phyloP scores from a whole-genome alignment of 106 monocot species.

The Hemerocallis citrina region DNA sequence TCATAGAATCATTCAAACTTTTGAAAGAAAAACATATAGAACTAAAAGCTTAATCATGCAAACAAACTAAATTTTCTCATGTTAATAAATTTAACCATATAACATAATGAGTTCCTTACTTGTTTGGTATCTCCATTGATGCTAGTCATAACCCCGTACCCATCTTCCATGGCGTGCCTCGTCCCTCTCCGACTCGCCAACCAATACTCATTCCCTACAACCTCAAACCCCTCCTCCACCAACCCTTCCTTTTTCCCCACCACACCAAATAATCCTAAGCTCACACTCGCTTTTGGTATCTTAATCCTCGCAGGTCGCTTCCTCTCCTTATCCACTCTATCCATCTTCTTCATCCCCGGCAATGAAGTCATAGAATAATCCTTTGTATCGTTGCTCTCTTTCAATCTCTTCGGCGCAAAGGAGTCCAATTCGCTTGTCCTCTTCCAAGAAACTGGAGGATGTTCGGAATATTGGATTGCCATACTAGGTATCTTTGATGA shows the following conservation, averaged over 20 bases:
- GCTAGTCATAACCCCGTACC: conserved; percentile 38
- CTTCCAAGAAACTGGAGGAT: conserved; percentile 14
- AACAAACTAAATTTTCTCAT: too few species aligned
- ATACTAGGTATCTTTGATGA: too few species aligned
- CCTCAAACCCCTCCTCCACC: conserved; percentile 19
- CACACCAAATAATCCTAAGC: neutral
- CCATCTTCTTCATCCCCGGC: neutral
- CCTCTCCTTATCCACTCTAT: conserved; percentile 4
- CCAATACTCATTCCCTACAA: conserved; percentile 49
- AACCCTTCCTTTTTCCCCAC: neutral
- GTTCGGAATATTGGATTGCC: too few species aligned
- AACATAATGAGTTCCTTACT: too few species aligned
- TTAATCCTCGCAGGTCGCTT: conserved; percentile 50
- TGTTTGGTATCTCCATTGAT: conserved; percentile 45
- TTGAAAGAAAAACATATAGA: too few species aligned
- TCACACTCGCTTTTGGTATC: conserved; percentile 20
- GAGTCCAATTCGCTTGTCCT: too few species aligned
- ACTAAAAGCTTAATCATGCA: too few species aligned
- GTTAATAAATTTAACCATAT: too few species aligned
- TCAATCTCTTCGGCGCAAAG: neutral
- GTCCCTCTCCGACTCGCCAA: conserved; percentile 51
- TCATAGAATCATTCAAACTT: too few species aligned
- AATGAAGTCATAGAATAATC: too few species aligned
- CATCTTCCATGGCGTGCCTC: conserved; percentile 74
- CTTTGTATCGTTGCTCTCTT: too few species aligned